Evolutionary conservation across 768 basidiomycete genomes (phyloP), one percentile per base, ranked within the genome.

Genomic region (Mycena galericulata): DNA sequence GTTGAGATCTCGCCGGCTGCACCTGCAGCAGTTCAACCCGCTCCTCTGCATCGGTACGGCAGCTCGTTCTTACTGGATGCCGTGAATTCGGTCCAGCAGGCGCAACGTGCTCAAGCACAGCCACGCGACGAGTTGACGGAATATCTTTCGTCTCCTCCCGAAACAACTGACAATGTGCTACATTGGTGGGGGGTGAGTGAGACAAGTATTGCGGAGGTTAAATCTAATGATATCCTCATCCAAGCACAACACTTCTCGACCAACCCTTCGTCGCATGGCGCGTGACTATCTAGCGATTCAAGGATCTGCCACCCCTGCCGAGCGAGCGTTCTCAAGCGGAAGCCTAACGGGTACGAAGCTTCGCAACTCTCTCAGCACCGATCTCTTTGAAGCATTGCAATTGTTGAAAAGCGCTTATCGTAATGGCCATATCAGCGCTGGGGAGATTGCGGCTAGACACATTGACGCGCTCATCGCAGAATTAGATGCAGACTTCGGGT

Each of bases 271-370:
- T 26, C 22, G 53, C 20, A 27, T 70, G 34, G 73, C 73, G 9
- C 49, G 45, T 20, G 65, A 74, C 24, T 51, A 55, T 53, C 65
- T 79, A 2, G 73, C 75, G 11, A 74, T 78, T 56, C 74, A 79
- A 57, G 75, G 76, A 3, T 79, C 75, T 20, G 71, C 77, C 36
- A 66, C 73, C 29, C 67, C 75, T 20, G 74, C 75, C 20, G 73
- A 78, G 51, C 32, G 72, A 10, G n/a, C n/a, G n/a, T n/a, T n/a
- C n/a, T n/a, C n/a, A n/a, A n/a, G n/a, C n/a, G n/a, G n/a, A n/a
- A n/a, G 73, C 77, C 9, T 73, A 0, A 72, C 75, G 26, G 74
- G 70, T 60, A 62, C 57, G 15, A 38, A 64, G 12, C 61, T 54
- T 10, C 71, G 69, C 45, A 75, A 74, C 51, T 41, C 56, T 9